phyloP scores from a whole-genome alignment of 352 stramenopile genomes.

The Globisporangium mamillatum region DNA sequence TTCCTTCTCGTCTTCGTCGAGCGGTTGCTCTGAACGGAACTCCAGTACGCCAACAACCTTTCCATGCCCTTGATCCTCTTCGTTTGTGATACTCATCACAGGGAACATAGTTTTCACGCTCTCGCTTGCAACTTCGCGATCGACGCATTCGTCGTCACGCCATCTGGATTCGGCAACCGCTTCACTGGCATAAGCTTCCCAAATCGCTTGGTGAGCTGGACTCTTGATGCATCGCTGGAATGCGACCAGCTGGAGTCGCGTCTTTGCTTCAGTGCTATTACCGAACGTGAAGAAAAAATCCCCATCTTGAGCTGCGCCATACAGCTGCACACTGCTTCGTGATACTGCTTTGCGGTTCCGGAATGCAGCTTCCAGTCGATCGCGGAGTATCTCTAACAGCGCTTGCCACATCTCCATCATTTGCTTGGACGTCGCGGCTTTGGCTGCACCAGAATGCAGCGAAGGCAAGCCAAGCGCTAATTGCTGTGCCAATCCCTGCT shows the following conservation, averaged over 20 bases:
- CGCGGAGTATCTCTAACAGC: conserved; percentile 10
- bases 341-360: neutral
- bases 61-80: neutral
- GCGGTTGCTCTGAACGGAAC: neutral
- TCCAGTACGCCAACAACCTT: conserved; percentile 10
- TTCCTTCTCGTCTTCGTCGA: conserved; percentile 4
- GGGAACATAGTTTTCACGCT: conserved; percentile 5
- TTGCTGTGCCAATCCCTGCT: conserved; percentile 9
- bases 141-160: neutral
- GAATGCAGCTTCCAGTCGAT: conserved; percentile 11
- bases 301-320: conserved; percentile 8
- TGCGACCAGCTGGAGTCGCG: conserved; percentile 5
- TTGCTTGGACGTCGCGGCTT: conserved; percentile 8
- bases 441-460: neutral
- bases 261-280: conserved; percentile 1
- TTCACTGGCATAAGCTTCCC: conserved; percentile 9
- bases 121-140: neutral
- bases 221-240: neutral
- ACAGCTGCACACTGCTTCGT: conserved; percentile 10
- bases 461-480: neutral
- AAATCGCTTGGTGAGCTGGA: neutral
- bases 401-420: conserved; percentile 11
- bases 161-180: neutral
- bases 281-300: conserved; percentile 13
- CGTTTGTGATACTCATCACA: neutral